Evolutionary conservation across 2,329 filamentous ascomycete species (phyloP), one percentile per base, ranked within the genome.

Genomic region (Diaporthe vexans): DNA sequence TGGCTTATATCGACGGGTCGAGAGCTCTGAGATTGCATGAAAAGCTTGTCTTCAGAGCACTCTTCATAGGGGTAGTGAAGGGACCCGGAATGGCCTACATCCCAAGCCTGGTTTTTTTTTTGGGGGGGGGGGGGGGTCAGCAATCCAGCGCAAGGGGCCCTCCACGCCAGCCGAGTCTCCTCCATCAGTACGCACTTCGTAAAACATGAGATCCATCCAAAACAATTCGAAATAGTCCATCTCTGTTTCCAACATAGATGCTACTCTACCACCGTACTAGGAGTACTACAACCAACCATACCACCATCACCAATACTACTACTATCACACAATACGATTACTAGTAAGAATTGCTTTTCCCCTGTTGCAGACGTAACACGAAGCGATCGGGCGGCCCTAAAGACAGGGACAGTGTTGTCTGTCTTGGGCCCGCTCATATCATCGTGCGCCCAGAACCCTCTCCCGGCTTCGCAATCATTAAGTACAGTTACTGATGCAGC

Each of bases 241-340:
- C 48, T 68, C 48, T 54, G 48, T 68, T 21, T 21, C 63, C 24
- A 17, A 51, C 3, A 54, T 29, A 68, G n/a, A 40, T 37, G 48
- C 63, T 68, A 40, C n/a, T 26, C 33, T 40, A 54, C 21, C 10
- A 58, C 46, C 46, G 19, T 51, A 37, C 21, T 21, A 33, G 17
- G 7, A 71, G 19, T 48, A 35, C 40, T 35, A 37, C 37, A 24
- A 8, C 43, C 59, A 54, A 33, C 24, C 54, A 17, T 17, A 54
- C 69, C 40, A 51, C 46, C 46, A 48, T 19, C 19, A 21, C 35
- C 29, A 26, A 29, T 52, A 61, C 19, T 33, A 54, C 69, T 63
- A 63, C n/a, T 46, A 63, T 72, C 70, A 63, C 57, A 56, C 57
- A 72, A 63, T 63, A 72, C 33, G 24, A 72, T 63, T 72, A 72